Evolutionary conservation across 2,329 filamentous ascomycete species (phyloP), one percentile per base, ranked within the genome.

Genomic region (Aspergillus sp.): DNA sequence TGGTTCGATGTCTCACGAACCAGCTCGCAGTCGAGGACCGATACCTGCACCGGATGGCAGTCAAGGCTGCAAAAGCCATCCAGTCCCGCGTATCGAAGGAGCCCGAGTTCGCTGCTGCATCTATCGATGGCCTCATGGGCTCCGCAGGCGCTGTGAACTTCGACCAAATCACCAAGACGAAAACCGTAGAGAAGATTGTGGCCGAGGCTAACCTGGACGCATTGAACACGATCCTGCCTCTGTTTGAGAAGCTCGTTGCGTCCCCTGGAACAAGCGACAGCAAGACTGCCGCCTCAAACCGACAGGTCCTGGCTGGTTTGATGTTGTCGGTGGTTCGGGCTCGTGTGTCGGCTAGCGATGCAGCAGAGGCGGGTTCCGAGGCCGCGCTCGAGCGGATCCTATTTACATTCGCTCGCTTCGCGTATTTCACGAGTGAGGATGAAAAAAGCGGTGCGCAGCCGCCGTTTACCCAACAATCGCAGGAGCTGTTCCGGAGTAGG

Each of bases 111-210:
- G 81, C 90, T 1, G 73, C 82, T 4, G 77, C 82, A 1, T 78
- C 93, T 6, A 76, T 95, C 12, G 80, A 82, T 41, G 84, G 85
- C 23, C 77, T 97, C n/a, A 82, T 95, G 44, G 84, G 85, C 39
- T 84, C 86, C 51, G 79, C 87, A 59, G 90, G 90, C 2, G 83
- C 83, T 2, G 86, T 91, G 64, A 90, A 89, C 69, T 95, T 98
- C 68, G 95, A 98, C 69, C 87, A 90, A 62, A 81, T 89, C 57
- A 96, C 93, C 1, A 95, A 90, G 71, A 89, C 88, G 2, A 96
- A 93, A 75, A 93, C 91, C 0, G 78, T 96, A 1, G 91, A 96
- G 65, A 88, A 84, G 61, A 79, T 95, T 2, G 75, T 96, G 4
- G 81, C 86, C 52, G 81, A 82, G 44, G 82, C 85, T 8, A 83